Percentiles rank a stretch among this genome's conserved stretches.
Evolutionary conservation across 1,284 basidiomycete species (phyloP).

Genomic region (Boletus hoseneyae): DNA sequence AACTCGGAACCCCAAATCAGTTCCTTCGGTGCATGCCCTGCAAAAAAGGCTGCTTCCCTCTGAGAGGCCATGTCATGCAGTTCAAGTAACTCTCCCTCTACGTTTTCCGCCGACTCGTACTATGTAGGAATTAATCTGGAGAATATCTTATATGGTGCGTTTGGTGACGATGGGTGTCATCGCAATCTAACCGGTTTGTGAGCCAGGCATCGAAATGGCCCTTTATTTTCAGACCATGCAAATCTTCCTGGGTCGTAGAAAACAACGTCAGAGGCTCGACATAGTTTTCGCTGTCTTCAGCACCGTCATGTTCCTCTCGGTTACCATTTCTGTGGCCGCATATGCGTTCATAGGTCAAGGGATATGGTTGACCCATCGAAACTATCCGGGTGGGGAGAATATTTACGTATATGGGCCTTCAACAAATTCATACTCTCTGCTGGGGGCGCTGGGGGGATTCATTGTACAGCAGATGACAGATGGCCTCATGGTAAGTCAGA

Average conservation of each 20-base stretch:
- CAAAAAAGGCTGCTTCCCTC: too few relatives aligned
- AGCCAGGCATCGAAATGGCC: conserved; percentile 9
- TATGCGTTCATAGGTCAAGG: conserved; percentile 1
- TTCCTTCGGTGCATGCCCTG: too few relatives aligned
- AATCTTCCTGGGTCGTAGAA: neutral
- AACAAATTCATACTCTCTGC: conserved; percentile 1
- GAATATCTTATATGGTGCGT: conserved; percentile 13
- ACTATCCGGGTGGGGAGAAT: conserved; percentile 2
- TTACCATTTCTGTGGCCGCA: conserved; percentile 3
- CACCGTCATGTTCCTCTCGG: conserved; percentile 7
- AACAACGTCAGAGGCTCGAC: neutral
- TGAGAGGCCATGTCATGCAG: neutral
- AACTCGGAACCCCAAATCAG: too few relatives aligned
- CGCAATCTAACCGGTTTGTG: too few relatives aligned
- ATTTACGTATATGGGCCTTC: neutral
- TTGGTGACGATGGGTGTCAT: neutral
- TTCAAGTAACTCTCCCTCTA: too few relatives aligned
- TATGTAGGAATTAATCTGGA: conserved; percentile 9
- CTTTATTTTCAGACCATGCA: conserved; percentile 12
- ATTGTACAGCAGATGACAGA: conserved; percentile 12
- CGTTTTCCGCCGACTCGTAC: neutral
- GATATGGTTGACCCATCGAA: conserved; percentile 7
- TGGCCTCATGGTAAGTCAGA: conserved; percentile 4
- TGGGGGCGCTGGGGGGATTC: neutral
- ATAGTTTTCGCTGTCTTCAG: conserved; percentile 11